Conservation (phyloP, 208 protist species). For the Trypanosoma vivax region DNA sequence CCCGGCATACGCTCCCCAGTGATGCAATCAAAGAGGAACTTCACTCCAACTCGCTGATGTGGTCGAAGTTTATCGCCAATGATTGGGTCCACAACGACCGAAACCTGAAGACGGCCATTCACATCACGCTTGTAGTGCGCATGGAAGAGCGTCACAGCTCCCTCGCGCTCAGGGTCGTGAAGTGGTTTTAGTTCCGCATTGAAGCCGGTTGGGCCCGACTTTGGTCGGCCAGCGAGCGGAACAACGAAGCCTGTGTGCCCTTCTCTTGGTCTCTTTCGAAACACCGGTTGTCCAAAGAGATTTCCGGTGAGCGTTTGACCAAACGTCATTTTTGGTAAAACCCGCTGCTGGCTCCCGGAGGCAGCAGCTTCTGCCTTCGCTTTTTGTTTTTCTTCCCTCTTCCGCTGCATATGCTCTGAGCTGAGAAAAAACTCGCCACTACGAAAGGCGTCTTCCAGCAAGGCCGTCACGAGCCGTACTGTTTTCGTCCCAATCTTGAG, state of each 20-base stretch:
- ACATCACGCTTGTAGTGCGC: slow-evolving; percentile 87
- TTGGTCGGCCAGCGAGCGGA: slow-evolving; percentile 65
- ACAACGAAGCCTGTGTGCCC: slow-evolving; percentile 73
- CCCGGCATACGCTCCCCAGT: slow-evolving; percentile 81
- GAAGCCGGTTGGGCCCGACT: slow-evolving; percentile 54
- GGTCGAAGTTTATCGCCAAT: slow-evolving; percentile 89
- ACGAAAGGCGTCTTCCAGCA: slow-evolving; percentile 77
- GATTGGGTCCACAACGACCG: slow-evolving; percentile 88
- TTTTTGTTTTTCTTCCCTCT: slow-evolving; percentile 77
- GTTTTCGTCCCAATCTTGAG: slow-evolving; percentile 66
- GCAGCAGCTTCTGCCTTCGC: slow-evolving; percentile 59
- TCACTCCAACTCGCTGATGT: slow-evolving; percentile 85
- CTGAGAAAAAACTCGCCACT: slow-evolving; percentile 87
- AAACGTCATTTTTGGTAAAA: slow-evolving; percentile 70
- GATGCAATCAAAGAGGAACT: slow-evolving; percentile 92
- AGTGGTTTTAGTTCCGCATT: slow-evolving; percentile 57
- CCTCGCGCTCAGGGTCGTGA: slow-evolving; percentile 69
- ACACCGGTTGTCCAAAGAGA: slow-evolving; percentile 48
- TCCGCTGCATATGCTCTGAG: slow-evolving; percentile 69
- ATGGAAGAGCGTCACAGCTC: slow-evolving; percentile 84
- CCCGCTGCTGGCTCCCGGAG: slow-evolving; percentile 21
- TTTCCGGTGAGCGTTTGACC: slow-evolving; percentile 28
- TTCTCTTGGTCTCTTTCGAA: slow-evolving; percentile 65
- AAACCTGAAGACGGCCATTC: slow-evolving; percentile 71
- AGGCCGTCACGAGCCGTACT: slow-evolving; percentile 72